Conservation (phyloP, 768 basidiomycete genomes). For the Agaricus blazei region DNA sequence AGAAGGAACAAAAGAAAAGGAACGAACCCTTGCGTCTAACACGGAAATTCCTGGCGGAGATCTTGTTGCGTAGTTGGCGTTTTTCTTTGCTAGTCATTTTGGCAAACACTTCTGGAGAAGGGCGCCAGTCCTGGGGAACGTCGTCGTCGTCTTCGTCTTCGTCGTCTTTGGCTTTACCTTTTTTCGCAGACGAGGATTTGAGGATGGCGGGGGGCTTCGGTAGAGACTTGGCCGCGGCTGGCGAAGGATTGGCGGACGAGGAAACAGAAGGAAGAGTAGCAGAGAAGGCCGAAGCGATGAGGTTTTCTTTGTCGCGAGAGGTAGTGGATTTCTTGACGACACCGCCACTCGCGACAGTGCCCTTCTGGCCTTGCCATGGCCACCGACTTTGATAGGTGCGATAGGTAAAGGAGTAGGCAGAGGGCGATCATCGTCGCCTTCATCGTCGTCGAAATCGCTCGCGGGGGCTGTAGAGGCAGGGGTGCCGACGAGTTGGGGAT, state of each 20-base stretch:
- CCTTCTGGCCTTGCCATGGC: conserved; percentile 58
- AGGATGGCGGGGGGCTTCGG: conserved; percentile 9
- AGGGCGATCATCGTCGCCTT: conserved; percentile 17
- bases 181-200: conserved; percentile 15
- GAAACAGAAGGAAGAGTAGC: conserved; percentile 12
- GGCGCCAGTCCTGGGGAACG: conserved; percentile 76
- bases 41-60: conserved; percentile 92
- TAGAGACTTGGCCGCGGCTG: conserved; percentile 1
- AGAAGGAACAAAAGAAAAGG: conserved; percentile 11
- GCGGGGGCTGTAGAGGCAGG: conserved; percentile 34
- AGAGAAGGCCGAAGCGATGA: background rate
- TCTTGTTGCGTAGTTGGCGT: conserved; percentile 94
- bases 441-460: conserved; percentile 34
- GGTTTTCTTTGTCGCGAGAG: conserved; percentile 33
- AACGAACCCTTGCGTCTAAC: conserved; percentile 81
- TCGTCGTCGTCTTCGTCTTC: conserved; percentile 46
- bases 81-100: conserved; percentile 97
- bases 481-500: conserved; percentile 73
- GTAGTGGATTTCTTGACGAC: conserved; percentile 51
- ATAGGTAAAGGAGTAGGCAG: conserved; percentile 30
- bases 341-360: conserved; percentile 71
- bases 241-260: conserved; percentile 6
- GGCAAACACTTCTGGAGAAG: conserved; percentile 88
- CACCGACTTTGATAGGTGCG: conserved; percentile 51
- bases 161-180: conserved; percentile 21